Evolutionary conservation across 2,329 filamentous ascomycete genomes (phyloP).

Genomic region (Phialophora expanda): DNA sequence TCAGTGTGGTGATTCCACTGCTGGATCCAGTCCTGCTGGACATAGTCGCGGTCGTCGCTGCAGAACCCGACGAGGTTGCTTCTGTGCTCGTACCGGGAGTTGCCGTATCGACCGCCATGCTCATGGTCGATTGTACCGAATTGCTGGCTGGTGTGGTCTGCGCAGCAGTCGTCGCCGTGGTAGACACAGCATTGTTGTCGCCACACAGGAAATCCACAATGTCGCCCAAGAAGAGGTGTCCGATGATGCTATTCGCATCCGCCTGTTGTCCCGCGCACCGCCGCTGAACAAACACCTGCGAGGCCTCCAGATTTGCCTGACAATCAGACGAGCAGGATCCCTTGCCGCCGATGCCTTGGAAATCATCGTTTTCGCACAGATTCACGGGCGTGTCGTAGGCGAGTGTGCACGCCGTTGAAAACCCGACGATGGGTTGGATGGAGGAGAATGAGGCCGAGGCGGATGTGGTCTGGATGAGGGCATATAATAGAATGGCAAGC

Average conservation of each 20-base stretch:
- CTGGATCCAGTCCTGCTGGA: conserved; percentile 17
- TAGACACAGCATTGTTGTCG: conserved; percentile 45
- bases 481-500: conserved; percentile 27
- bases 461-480: conserved; percentile 24
- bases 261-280: conserved; percentile 29
- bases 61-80: conserved; percentile 48
- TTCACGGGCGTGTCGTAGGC: conserved; percentile 33
- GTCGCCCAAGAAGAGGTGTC: conserved; percentile 37
- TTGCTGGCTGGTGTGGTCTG: conserved; percentile 46
- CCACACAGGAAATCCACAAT: conserved; percentile 50
- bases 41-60: conserved; percentile 31
- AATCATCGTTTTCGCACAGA: conserved; percentile 31
- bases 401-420: conserved; percentile 29
- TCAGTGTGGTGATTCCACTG: neutral
- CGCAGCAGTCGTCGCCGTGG: conserved; percentile 44
- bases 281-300: conserved; percentile 27
- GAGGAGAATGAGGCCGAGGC: conserved; percentile 29
- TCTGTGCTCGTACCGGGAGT: conserved; percentile 56
- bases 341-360: conserved; percentile 29
- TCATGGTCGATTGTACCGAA: conserved; percentile 48
- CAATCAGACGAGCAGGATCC: conserved; percentile 30
- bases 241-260: conserved; percentile 42
- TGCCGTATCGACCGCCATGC: conserved; percentile 48
- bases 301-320: conserved; percentile 15
- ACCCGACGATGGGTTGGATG: conserved; percentile 37